Evolutionary conservation across 164 flowering plant species (phyloP).

Genomic region (Aristolochia californica): DNA sequence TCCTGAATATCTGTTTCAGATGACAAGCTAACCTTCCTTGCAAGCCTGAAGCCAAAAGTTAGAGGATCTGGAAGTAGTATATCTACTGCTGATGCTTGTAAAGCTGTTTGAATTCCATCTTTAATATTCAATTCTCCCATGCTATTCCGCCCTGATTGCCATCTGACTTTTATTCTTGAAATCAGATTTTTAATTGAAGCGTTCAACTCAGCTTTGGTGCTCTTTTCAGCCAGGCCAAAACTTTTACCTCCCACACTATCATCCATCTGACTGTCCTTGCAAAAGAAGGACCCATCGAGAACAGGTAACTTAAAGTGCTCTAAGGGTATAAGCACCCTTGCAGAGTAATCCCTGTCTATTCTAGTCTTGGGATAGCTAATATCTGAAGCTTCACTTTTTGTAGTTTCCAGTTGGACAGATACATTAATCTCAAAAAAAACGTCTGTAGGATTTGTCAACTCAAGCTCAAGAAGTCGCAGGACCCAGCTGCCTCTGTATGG

Average conservation of each 20-base stretch:
- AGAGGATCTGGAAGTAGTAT: conserved; percentile 89
- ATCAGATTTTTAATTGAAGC: conserved; percentile 78
- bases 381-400: conserved; percentile 34
- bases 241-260: conserved; percentile 25
- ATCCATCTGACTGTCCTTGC: conserved; percentile 41
- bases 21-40: conserved; percentile 15
- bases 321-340: conserved; percentile 88
- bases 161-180: conserved; percentile 80
- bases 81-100: conserved; percentile 92
- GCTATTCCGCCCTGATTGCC: conserved; percentile 96
- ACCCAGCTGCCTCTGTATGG: conserved; percentile 99
- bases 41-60: conserved; percentile 84
- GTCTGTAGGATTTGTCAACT: conserved; percentile 93
- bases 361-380: conserved; percentile 76
- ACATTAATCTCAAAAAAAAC: conserved; percentile 83
- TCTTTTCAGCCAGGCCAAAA: conserved; percentile 57
- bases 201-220: conserved; percentile 71
- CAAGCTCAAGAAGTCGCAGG: conserved; percentile 90
- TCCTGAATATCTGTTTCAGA: conserved; percentile 10
- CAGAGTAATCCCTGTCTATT: conserved; percentile 87
- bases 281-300: conserved; percentile 74
- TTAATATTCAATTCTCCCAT: conserved; percentile 86
- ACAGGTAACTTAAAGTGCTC: conserved; percentile 93
- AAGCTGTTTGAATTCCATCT: conserved; percentile 84
- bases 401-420: conserved; percentile 59